Conservation (phyloP, 345 rosid species). For the Eucalyptus pauciflora region DNA sequence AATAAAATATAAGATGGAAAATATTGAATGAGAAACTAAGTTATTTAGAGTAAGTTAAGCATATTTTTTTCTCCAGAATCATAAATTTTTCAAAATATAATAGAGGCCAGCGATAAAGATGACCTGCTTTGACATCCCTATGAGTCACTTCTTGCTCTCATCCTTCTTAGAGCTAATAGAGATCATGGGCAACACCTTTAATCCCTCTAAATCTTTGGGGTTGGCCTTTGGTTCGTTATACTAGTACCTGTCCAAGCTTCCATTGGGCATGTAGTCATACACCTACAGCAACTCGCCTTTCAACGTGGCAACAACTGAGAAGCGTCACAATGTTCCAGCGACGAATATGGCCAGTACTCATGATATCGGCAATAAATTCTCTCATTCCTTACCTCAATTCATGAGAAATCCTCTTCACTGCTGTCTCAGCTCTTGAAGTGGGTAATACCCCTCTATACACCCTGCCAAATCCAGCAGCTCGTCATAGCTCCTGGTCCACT, state of each 20-base stretch:
- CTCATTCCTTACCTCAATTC: slow-evolving; percentile 12
- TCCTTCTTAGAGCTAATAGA: too few species aligned
- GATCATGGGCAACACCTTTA: too few species aligned
- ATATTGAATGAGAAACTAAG: neutral
- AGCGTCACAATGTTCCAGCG: slow-evolving; percentile 35
- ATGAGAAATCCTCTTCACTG: too few species aligned
- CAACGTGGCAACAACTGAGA: slow-evolving; percentile 21
- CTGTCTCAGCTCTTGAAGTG: too few species aligned
- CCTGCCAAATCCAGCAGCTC: neutral
- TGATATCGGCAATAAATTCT: neutral
- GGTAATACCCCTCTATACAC: neutral
- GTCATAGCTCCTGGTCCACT: slow-evolving; percentile 11
- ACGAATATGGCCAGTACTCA: neutral
- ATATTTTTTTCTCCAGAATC: neutral
- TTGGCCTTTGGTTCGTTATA: slow-evolving; percentile 4
- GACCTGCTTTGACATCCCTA: too few species aligned
- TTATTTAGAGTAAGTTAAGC: neutral
- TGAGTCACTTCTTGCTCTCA: too few species aligned
- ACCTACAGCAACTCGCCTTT: slow-evolving; percentile 29
- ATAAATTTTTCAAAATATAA: neutral
- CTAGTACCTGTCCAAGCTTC: slow-evolving; percentile 34
- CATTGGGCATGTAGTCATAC: slow-evolving; percentile 40
- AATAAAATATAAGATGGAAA: neutral
- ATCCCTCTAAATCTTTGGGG: neutral
- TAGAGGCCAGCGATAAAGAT: too few species aligned